Conservation (phyloP, 2,329 filamentous ascomycete genomes). For the Colletotrichum filicis region DNA sequence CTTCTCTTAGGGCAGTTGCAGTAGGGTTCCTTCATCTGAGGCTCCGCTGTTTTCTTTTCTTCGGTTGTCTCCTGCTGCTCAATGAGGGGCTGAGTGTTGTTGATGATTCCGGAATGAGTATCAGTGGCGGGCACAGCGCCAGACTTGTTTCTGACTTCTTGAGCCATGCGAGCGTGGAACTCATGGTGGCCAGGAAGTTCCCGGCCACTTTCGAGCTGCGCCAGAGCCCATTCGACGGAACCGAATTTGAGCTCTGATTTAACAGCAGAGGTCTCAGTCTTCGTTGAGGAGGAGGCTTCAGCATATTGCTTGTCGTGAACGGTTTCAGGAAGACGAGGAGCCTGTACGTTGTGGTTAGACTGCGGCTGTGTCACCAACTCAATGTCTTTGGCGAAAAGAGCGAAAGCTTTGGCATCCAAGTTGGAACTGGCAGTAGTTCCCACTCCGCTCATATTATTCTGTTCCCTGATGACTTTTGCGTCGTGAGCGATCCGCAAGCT, state of each 20-base stretch:
- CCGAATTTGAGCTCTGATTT: not conserved
- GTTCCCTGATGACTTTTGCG: not conserved
- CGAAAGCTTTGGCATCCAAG: not conserved
- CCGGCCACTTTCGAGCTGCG: not conserved
- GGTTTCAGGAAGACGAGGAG: not conserved
- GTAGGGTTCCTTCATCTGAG: not conserved
- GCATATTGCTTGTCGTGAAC: not conserved
- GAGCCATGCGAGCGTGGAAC: not conserved
- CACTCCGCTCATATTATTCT: not conserved
- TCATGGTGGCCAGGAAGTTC: not conserved
- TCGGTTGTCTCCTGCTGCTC: not conserved
- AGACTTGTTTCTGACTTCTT: too few relatives aligned
- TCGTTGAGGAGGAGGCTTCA: not conserved
- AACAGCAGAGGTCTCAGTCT: not conserved
- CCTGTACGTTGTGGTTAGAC: not conserved
- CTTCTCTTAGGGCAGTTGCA: conserved; percentile 16
- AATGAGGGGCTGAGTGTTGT: not conserved
- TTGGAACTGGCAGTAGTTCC: not conserved
- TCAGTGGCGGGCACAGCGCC: not conserved
- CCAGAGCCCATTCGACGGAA: not conserved
- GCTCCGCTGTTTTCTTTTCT: not conserved
- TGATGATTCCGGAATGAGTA: not conserved
- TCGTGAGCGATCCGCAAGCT: not conserved
- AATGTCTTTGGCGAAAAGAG: not conserved
- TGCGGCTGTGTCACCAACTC: not conserved